Base-by-base conservation (phyloP, 192 early-diverging fungal species). In the Backusella luteola region DNA sequence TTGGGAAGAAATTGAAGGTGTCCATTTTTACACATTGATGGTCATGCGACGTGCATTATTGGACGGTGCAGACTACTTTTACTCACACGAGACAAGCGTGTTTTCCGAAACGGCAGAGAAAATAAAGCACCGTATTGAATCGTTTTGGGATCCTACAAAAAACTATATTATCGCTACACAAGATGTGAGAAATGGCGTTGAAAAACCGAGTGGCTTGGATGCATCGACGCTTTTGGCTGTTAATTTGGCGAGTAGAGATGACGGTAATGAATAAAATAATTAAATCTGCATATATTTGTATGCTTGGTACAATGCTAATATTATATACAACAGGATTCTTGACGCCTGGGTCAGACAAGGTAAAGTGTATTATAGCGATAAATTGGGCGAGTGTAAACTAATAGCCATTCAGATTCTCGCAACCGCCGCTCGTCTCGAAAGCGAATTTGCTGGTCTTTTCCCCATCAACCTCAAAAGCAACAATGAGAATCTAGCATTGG, bases 1-100 rank as follows among this genome's bases (percentile, higher is more conserved):
- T 9, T 96, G 95, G 94, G 95, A 96, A 78, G 95, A 96, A 74
- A 76, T 89, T 4, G 72, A 84, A 2, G 95, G 90, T 9, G 32
- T 81, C 42, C 92, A 95, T 79, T 93, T 90, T 67, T 94, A 89
- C 77, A 96, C 93, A 6, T 72, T 82, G 23, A 77, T 87, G 77
- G 91, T 89, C 15, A 92, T 92, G 79, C 84, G 85, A 4, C 76
- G 79, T n/a, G 92, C 91, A 21, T 80, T 96, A 15, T 15, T 79
- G 5, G 80, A 82, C n/a, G 93, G 92, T 34, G 84, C 89, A 6
- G 9, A 29, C 26, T 63, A 63, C 12, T 63, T 63, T 63, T 29
- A 63, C 26, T 29, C 26, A 35, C 29, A 68, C 32, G 35, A 36
- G 1, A 4, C 15, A 32, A 71, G 11, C 26, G 23, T 39, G 39